phyloP scores from a whole-genome alignment of 345 rosid species.

The Syzygium jambos region DNA sequence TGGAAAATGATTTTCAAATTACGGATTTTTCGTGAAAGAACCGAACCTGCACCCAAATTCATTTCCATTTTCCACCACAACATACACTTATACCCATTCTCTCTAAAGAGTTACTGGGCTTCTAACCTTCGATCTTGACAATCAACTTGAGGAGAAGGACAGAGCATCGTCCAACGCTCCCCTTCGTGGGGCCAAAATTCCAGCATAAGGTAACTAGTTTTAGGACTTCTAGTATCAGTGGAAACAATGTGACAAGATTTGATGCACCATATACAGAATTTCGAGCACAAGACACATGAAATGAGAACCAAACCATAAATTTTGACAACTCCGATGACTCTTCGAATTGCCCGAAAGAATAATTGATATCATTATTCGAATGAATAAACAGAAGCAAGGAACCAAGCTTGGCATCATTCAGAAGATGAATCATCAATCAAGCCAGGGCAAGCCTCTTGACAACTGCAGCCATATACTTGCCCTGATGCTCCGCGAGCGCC shows the following conservation, averaged over 20 bases:
- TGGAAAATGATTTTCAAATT: too few species aligned
- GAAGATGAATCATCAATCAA: background rate
- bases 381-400: background rate
- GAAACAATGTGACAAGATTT: background rate
- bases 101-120: background rate
- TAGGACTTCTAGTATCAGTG: background rate
- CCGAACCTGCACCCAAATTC: background rate
- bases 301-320: background rate
- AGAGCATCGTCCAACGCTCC: background rate
- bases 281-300: background rate
- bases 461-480: slow-evolving; percentile 46
- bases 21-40: too few species aligned
- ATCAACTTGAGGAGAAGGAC: background rate
- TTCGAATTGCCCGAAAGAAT: background rate
- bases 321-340: background rate
- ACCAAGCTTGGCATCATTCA: background rate
- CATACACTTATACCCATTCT: background rate
- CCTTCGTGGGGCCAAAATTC: background rate
- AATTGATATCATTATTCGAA: background rate
- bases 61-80: background rate
- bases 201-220: background rate
- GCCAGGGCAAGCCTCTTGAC: slow-evolving; percentile 37
- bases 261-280: background rate
- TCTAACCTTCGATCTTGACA: background rate
- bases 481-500: slow-evolving; percentile 55